phyloP scores from a whole-genome alignment of 2,329 filamentous ascomycete species.

The Microsporum ferrugineum region DNA sequence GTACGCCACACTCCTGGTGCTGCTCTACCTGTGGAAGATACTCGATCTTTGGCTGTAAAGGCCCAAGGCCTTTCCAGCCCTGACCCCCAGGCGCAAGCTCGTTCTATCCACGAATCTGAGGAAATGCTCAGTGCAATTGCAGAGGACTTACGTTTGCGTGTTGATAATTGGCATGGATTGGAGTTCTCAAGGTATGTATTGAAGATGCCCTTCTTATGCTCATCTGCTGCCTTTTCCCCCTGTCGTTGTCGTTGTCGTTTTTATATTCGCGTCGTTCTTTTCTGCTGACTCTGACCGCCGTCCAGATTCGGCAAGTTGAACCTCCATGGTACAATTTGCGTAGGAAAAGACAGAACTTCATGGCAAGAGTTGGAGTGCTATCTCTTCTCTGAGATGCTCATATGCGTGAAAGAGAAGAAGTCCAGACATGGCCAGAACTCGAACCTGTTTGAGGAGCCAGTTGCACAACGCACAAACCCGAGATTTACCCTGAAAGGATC shows the following conservation, averaged over 20 bases:
- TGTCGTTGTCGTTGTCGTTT: conserved; percentile 1
- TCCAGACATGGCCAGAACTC: conserved; percentile 35
- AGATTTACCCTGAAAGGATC: conserved; percentile 91
- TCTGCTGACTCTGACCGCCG: background rate
- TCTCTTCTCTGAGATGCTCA: conserved; percentile 96
- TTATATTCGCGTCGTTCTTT: conserved; percentile 1
- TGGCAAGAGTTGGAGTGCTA: conserved; percentile 99
- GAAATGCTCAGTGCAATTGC: conserved; percentile 75
- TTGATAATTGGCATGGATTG: conserved; percentile 96
- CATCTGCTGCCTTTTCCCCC: no score
- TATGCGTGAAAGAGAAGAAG: conserved; percentile 98
- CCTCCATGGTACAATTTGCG: conserved; percentile 76
- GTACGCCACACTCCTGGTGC: conserved; percentile 45
- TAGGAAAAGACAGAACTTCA: conserved; percentile 89
- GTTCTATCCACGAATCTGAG: conserved; percentile 58
- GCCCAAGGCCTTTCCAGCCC: conserved; percentile 15
- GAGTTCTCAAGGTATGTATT: conserved; percentile 63
- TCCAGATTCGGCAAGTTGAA: conserved; percentile 78
- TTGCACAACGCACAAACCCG: conserved; percentile 50
- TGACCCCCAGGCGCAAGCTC: conserved; percentile 23
- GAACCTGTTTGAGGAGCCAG: conserved; percentile 54
- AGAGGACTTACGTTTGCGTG: conserved; percentile 69
- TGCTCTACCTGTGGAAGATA: conserved; percentile 38
- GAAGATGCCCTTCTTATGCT: background rate
- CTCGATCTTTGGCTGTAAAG: conserved; percentile 41